Evolutionary conservation across 768 basidiomycete species (phyloP).

Genomic region (Mrakia frigida): DNA sequence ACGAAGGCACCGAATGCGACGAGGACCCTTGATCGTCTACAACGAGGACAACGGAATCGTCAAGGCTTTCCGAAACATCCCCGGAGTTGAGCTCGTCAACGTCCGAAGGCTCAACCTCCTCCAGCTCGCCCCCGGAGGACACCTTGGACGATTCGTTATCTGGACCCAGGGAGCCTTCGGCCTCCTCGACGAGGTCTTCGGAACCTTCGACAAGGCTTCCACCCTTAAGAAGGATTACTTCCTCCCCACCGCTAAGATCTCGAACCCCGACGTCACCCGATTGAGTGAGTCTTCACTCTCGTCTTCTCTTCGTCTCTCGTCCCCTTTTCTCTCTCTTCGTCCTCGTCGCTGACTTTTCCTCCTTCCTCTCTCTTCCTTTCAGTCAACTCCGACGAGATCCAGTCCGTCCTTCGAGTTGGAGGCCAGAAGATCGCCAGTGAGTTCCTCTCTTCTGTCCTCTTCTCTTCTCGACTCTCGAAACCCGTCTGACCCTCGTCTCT

Average conservation of each 20-base stretch:
- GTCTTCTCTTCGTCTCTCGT: neutral
- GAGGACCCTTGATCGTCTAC: slow-evolving; percentile 95
- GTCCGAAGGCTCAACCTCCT: slow-evolving; percentile 92
- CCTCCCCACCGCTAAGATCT: slow-evolving; percentile 91
- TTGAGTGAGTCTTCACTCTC: slow-evolving; percentile 80
- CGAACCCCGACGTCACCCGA: slow-evolving; percentile 93
- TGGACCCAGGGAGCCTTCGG: slow-evolving; percentile 95
- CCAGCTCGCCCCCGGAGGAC: slow-evolving; percentile 98
- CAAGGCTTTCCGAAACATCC: slow-evolving; percentile 97
- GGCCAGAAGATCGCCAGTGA: slow-evolving; percentile 67
- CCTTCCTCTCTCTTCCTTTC: neutral
- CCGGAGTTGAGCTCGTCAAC: slow-evolving; percentile 94
- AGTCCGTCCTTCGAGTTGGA: slow-evolving; percentile 88
- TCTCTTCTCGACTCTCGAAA: neutral
- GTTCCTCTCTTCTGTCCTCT: neutral
- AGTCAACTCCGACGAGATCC: slow-evolving; percentile 61
- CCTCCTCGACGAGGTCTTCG: slow-evolving; percentile 90
- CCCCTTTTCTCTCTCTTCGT: neutral
- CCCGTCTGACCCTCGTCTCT: neutral
- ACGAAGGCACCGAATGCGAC: slow-evolving; percentile 91
- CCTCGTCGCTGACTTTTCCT: neutral
- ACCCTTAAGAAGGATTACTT: slow-evolving; percentile 76
- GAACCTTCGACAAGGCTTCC: slow-evolving; percentile 85
- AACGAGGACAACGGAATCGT: slow-evolving; percentile 96
- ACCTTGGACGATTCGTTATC: slow-evolving; percentile 97